Base-by-base conservation (phyloP, 805 yeast genomes). In the Saturnispora saitoi region DNA sequence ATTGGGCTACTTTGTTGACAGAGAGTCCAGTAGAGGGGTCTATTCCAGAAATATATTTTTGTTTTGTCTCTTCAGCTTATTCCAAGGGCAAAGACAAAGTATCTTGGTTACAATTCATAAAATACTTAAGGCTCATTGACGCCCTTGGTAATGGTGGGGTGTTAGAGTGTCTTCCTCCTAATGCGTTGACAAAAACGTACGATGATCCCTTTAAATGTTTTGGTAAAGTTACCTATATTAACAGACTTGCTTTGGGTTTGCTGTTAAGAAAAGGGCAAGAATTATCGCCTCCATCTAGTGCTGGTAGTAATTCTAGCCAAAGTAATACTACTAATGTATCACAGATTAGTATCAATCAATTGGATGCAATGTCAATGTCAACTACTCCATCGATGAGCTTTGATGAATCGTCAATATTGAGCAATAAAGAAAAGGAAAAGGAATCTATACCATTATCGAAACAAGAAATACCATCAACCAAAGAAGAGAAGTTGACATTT, bases 101-200 rank as follows among this genome's bases (percentile, higher is more conserved):
- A 2, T 61, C 67, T 4, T 65, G 68, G 67, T 45, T 62, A 26
- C 67, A 64, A 32, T 65, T 64, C 19, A 48, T 63, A 37, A 62
- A 58, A 44, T 56, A 58, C 37, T 51, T 65, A 28, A 54, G 51
- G 9, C 46, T 48, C 7, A 54, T 63, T 4, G 50, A 64, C 36
- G 54, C 55, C 12, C 47, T 63, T 22, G 56, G 62, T 12, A 47
- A 48, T 31, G 52, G 51, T 1, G 39, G 54, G 22, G 61, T 59
- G 1, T 52, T 64, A 20, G 51, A 48, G 4, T 62, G 65, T 39
- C 34, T 47, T 3, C 68, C 67, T 9, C 30, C 49, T 4, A 51
- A 60, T 49, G 57, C 64, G 4, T 41, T 65, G 6, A 26, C 42
- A 3, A 14, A 49, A 5, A 47, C 43, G 10, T 59, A 58, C 36